Percentiles rank a stretch among this genome's conserved stretches.
phyloP scores from a whole-genome alignment of 306 rosid species.

The Quercus variabilis region DNA sequence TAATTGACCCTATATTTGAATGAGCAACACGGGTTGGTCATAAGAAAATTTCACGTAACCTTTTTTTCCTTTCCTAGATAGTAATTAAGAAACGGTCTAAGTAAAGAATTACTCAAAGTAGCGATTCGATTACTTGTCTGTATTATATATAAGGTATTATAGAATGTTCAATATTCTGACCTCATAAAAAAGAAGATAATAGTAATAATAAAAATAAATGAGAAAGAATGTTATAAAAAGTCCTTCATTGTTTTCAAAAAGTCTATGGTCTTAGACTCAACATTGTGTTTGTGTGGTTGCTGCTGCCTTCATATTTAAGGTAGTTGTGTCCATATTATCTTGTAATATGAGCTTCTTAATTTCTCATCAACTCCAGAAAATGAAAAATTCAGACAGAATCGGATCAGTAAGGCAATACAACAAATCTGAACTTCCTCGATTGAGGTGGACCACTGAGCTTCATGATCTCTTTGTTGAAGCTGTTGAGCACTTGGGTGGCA shows the following conservation, averaged over 20 bases:
- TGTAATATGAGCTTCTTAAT: background rate
- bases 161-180: background rate
- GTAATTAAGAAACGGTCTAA: too few species aligned
- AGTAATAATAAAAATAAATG: background rate
- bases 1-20: background rate
- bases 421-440: constrained; percentile 44
- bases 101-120: too few species aligned
- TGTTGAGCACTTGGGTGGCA: constrained; percentile 43
- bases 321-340: background rate
- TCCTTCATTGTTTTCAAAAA: background rate
- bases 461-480: constrained; percentile 36
- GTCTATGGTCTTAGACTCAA: constrained; percentile 22
- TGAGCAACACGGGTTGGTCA: background rate
- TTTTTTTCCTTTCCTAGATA: too few species aligned
- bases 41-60: background rate
- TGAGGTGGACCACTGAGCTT: constrained; percentile 46
- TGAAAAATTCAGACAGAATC: constrained; percentile 24
- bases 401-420: constrained; percentile 31
- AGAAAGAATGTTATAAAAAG: background rate
- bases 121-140: too few species aligned
- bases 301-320: background rate
- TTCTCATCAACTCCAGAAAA: background rate
- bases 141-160: background rate
- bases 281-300: background rate
- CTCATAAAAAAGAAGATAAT: background rate